Percentiles rank a stretch among this genome's conserved stretches.
Conservation (phyloP, 78 protist species). For the Salpingoeca rosetta region DNA sequence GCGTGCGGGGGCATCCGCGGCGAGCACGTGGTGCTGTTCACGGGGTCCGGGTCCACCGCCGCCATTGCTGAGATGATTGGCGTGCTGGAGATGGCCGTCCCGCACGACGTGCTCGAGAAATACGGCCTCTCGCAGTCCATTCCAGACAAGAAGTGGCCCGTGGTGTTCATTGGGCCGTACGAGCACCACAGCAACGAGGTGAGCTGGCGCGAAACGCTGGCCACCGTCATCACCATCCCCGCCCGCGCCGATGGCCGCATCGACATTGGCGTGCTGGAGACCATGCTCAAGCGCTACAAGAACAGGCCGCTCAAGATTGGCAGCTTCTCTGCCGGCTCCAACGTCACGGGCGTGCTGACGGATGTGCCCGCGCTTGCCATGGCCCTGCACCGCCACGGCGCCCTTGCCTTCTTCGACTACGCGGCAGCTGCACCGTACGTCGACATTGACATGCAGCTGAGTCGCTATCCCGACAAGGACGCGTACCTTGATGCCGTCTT, state of each 20-base stretch:
- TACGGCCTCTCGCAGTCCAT: not conserved
- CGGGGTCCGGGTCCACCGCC: slow-evolving; percentile 67
- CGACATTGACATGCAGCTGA: slow-evolving; percentile 40
- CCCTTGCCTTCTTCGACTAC: slow-evolving; percentile 67
- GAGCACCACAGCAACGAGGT: slow-evolving; percentile 87
- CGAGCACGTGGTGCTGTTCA: slow-evolving; percentile 29
- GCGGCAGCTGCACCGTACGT: slow-evolving; percentile 81
- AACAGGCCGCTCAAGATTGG: slow-evolving; percentile 33
- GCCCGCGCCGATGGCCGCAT: slow-evolving; percentile 19
- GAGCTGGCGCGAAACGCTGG: slow-evolving; percentile 77
- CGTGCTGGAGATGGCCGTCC: slow-evolving; percentile 3
- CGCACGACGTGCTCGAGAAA: not conserved
- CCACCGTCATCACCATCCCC: slow-evolving; percentile 26
- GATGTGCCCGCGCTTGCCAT: slow-evolving; percentile 43
- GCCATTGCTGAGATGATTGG: slow-evolving; percentile 40
- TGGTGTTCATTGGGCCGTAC: slow-evolving; percentile 67
- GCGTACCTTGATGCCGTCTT: slow-evolving; percentile 66
- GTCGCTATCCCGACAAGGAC: not conserved
- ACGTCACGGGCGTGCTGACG: slow-evolving; percentile 72
- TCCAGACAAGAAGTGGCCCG: not conserved
- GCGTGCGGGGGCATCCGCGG: not conserved
- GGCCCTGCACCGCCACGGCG: slow-evolving; percentile 53
- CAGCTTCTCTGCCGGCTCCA: slow-evolving; percentile 73
- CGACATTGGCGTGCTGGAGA: slow-evolving; percentile 38
- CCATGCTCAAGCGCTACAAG: not conserved